Evolutionary conservation across 192 early-diverging fungal genomes (phyloP), one percentile per base, ranked within the genome.

Genomic region (Dissophora globulifera): DNA sequence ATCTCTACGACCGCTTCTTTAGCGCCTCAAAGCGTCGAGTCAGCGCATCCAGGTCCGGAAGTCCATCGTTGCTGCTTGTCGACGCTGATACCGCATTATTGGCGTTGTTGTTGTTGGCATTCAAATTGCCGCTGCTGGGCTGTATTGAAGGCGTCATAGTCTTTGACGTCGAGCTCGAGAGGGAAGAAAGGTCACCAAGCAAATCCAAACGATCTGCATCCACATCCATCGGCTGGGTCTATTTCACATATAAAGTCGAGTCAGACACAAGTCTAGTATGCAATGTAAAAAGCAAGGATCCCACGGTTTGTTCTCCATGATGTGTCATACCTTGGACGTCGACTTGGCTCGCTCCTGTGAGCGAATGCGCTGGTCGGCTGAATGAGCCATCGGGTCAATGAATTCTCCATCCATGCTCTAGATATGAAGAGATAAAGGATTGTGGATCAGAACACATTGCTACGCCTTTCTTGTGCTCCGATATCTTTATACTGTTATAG

Each of bases 11-110:
- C 9, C 62, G 45, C 45, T 75, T 60, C 43, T 91, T 92, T 29
- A 95, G 81, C 1, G 92, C 92, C 35, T 93, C 89, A 55, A 95
- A 91, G 13, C 93, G 81, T 60, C 79, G 89, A 23, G 90, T 82
- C 26, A 95, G 69, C 29, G 90, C 91, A 40, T 94, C 94, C 79
- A 94, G 85, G 42, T 92, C 84, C 2, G 88, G 88, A 13, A 85
- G 50, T 9, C 79, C 82, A 50, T 85, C 81, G 47, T 71, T 78
- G 22, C 65, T 62, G 6, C 17, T 40, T 4, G 68, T 20, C 10
- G 51, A 30, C 2, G 49, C 13, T 29, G 56, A 26, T 8, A 25
- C 22, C 45, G 48, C 51, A 30, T 59, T 55, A 29, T 66, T 70
- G n/a, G n/a, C n/a, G n/a, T n/a, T n/a, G n/a, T n/a, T 56, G 41